These are phyloP conservation scores for Marasmius sp. DNA, from an alignment of 1,284 basidiomycete genomes.

Conservation along the genomic window DNA sequence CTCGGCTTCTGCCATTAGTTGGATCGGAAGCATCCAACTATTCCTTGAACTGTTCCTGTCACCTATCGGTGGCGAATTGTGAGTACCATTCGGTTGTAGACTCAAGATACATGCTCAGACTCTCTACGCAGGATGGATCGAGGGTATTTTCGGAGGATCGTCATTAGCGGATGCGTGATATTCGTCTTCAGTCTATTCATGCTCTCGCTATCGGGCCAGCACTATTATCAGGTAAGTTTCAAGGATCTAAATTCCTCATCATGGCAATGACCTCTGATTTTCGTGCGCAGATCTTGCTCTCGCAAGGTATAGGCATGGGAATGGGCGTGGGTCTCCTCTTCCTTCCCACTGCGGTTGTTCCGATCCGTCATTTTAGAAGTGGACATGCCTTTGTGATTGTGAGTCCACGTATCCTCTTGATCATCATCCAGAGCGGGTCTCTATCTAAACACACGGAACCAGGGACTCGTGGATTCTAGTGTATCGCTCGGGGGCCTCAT, in stretches of 20 bases:
- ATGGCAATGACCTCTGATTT: background rate
- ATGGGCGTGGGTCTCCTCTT: slow-evolving; percentile 17
- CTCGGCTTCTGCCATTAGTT: slow-evolving; percentile 25
- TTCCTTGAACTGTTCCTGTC: slow-evolving; percentile 33
- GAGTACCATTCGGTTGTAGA: background rate
- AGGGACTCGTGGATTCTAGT: slow-evolving; percentile 11
- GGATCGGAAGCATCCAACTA: slow-evolving; percentile 35
- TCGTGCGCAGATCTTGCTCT: slow-evolving; percentile 20
- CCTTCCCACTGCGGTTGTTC: slow-evolving; percentile 15
- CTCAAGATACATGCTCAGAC: background rate
- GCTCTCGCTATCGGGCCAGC: slow-evolving; percentile 29
- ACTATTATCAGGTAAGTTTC: slow-evolving; percentile 25
- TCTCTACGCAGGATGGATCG: slow-evolving; percentile 25
- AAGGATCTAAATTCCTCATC: background rate
- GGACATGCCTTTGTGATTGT: slow-evolving; percentile 19
- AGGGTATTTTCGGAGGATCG: slow-evolving; percentile 30
- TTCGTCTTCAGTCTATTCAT: slow-evolving; percentile 33
- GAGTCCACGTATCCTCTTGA: slow-evolving; percentile 12
- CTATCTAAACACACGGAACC: background rate
- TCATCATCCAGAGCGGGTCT: background rate
- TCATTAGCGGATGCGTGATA: slow-evolving; percentile 27
- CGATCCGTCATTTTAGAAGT: slow-evolving; percentile 20
- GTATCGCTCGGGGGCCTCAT: background rate
- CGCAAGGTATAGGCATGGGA: slow-evolving; percentile 24
- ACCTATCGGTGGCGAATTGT: slow-evolving; percentile 28